Conservation (phyloP, 2,329 filamentous ascomycete genomes). For the Hypoxylon sp. region DNA sequence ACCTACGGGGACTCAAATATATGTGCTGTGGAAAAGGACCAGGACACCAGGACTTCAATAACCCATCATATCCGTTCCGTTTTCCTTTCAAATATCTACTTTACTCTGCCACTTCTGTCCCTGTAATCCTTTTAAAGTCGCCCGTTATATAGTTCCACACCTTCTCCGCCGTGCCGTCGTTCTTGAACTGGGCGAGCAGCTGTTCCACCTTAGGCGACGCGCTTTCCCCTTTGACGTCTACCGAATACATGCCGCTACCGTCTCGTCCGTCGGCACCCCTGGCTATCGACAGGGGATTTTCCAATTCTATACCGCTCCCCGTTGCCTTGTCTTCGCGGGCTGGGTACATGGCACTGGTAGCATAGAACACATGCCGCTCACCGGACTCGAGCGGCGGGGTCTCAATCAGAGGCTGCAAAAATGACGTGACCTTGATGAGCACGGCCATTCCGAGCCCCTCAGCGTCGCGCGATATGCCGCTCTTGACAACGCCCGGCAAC, state of each 20-base stretch:
- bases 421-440: background rate
- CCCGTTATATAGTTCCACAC: slow-evolving; percentile 39
- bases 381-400: slow-evolving; percentile 42
- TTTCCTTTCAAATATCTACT: background rate
- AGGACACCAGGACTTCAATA: background rate
- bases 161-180: slow-evolving; percentile 45
- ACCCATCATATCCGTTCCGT: background rate
- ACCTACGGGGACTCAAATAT: too few relatives aligned
- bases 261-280: background rate
- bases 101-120: background rate
- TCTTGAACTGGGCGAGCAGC: slow-evolving; percentile 41
- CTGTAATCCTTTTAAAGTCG: background rate
- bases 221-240: background rate
- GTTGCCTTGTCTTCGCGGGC: slow-evolving; percentile 18
- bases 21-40: background rate
- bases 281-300: background rate
- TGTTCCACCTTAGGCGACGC: slow-evolving; percentile 35
- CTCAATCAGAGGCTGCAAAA: slow-evolving; percentile 9
- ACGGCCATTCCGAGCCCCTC: background rate
- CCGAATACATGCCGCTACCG: background rate
- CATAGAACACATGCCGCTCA: slow-evolving; percentile 47
- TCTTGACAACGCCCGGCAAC: slow-evolving; percentile 31
- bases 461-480: slow-evolving; percentile 23
- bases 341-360: slow-evolving; percentile 47
- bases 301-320: background rate